A percentile compares a stretch with the other conserved stretches of the same genome.
Evolutionary conservation across 768 basidiomycete genomes (phyloP).

Genomic region (Gautieria morchelliformis): DNA sequence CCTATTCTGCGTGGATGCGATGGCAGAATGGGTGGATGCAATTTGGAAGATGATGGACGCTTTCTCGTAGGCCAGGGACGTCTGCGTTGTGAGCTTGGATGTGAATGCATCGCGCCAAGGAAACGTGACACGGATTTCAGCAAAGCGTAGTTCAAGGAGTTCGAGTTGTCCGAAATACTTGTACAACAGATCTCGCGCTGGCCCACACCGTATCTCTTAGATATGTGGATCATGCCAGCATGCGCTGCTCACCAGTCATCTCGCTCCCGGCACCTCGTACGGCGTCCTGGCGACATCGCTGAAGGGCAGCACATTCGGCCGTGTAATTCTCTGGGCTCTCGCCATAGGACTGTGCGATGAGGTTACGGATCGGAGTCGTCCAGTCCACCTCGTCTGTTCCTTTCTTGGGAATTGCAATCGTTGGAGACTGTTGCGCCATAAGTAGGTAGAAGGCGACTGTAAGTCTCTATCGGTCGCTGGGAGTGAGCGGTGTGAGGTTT

Average conservation of each 20-base stretch:
- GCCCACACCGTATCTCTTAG: slow-evolving; percentile 1
- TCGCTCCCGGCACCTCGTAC: slow-evolving; percentile 95
- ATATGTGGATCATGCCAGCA: neutral
- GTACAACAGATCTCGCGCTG: slow-evolving; percentile 89
- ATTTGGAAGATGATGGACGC: slow-evolving; percentile 96
- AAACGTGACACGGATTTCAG: slow-evolving; percentile 93
- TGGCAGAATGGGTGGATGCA: slow-evolving; percentile 85
- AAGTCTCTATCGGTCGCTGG: neutral
- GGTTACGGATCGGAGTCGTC: slow-evolving; percentile 74
- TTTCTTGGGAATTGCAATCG: slow-evolving; percentile 90
- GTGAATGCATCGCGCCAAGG: slow-evolving; percentile 98
- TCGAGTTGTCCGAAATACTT: slow-evolving; percentile 99
- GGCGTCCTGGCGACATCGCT: slow-evolving; percentile 91
- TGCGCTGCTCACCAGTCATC: slow-evolving; percentile 57
- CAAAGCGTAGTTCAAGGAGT: slow-evolving; percentile 90
- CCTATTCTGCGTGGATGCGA: slow-evolving; percentile 77
- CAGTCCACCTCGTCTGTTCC: slow-evolving; percentile 96
- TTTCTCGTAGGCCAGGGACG: slow-evolving; percentile 96
- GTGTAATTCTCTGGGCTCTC: slow-evolving; percentile 87
- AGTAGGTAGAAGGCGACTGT: neutral
- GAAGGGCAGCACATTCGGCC: slow-evolving; percentile 73
- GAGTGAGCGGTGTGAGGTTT: neutral
- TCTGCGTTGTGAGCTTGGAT: slow-evolving; percentile 85
- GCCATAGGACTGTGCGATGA: slow-evolving; percentile 88
- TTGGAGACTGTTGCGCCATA: slow-evolving; percentile 77